These are phyloP conservation scores for Mangifera indica DNA, from an alignment of 345 rosid genomes.

Conservation along the genomic window DNA sequence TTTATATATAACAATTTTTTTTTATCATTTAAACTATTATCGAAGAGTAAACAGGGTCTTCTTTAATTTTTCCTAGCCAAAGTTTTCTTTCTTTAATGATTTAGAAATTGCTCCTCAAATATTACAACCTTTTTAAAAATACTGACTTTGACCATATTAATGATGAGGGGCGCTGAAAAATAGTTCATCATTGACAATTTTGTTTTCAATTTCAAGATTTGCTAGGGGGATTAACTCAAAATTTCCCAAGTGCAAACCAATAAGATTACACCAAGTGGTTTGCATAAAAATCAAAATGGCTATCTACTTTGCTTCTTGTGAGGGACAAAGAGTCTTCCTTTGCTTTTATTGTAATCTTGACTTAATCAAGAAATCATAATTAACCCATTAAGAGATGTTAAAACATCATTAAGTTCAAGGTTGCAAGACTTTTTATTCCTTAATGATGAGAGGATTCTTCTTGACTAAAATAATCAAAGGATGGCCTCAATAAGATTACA, in stretches of 20 bases:
- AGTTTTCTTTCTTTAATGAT: no score
- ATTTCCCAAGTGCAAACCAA: not conserved
- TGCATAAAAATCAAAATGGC: not conserved
- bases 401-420: constrained; percentile 16
- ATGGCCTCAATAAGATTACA: not conserved
- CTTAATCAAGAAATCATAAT: constrained; percentile 2
- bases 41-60: no score
- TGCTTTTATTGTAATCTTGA: constrained; percentile 20
- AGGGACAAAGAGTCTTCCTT: not conserved
- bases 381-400: not conserved
- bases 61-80: no score
- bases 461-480: not conserved
- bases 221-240: not conserved
- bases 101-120: no score
- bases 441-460: not conserved
- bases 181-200: no score
- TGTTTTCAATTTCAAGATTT: no score
- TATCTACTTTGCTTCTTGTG: not conserved
- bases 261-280: not conserved
- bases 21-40: no score
- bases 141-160: no score
- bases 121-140: no score
- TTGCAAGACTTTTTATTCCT: not conserved
- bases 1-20: no score
- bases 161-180: no score